Conservation (phyloP, 805 yeast species). For the Ogataea paradorogensis region DNA sequence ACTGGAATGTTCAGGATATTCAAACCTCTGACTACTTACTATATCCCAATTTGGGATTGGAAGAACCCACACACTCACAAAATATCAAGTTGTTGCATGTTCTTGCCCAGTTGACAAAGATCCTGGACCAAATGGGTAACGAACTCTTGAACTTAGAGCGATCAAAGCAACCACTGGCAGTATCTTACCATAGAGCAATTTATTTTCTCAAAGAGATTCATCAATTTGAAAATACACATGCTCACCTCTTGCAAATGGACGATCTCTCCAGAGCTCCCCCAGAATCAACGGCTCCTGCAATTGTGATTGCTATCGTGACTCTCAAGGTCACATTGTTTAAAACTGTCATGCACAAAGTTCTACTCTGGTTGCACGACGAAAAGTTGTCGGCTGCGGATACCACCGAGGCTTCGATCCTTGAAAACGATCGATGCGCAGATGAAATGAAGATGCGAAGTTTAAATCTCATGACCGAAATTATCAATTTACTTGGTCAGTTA, state of each 20-base stretch:
- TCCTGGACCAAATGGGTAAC: slow-evolving; percentile 12
- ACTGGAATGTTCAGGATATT: slow-evolving; percentile 17
- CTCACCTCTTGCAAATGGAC: slow-evolving; percentile 7
- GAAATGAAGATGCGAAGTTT: slow-evolving; percentile 3
- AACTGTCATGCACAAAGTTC: slow-evolving; percentile 10
- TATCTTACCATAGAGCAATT: slow-evolving; percentile 2
- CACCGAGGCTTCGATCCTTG: neutral
- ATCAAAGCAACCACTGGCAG: slow-evolving; percentile 3
- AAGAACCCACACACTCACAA: slow-evolving; percentile 8
- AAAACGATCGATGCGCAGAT: slow-evolving; percentile 2
- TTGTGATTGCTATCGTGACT: slow-evolving; percentile 12
- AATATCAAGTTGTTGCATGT: slow-evolving; percentile 12
- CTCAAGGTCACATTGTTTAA: slow-evolving; percentile 6
- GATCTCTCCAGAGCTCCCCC: slow-evolving; percentile 1
- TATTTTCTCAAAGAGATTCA: slow-evolving; percentile 4
- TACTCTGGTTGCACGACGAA: slow-evolving; percentile 4
- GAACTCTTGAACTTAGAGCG: slow-evolving; percentile 6
- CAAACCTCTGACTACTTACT: slow-evolving; percentile 11
- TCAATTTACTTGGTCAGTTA: slow-evolving; percentile 7
- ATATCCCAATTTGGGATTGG: slow-evolving; percentile 12
- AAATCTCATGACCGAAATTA: slow-evolving; percentile 2
- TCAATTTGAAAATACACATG: slow-evolving; percentile 4
- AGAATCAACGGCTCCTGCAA: slow-evolving; percentile 6
- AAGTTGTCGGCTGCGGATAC: slow-evolving; percentile 1
- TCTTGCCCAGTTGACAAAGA: slow-evolving; percentile 11